Percentiles rank a stretch among this genome's conserved stretches.
These are phyloP conservation scores for Diaporthe vexans DNA, from an alignment of 2,329 filamentous ascomycete species.

Conservation along the genomic window DNA sequence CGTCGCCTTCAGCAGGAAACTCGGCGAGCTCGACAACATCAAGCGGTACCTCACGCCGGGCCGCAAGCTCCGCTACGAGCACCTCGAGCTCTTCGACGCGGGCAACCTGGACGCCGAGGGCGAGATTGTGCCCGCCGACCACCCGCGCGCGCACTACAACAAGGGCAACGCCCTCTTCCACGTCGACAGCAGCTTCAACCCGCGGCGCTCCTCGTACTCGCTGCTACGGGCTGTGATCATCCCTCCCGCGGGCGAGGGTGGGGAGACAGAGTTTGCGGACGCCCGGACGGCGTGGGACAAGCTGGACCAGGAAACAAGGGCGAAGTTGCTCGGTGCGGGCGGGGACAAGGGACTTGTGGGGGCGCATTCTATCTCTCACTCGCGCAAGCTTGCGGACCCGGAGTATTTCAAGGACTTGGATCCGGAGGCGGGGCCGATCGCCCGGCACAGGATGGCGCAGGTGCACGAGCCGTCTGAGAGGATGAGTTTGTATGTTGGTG, in stretches of 20 bases:
- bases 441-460: conserved; percentile 64
- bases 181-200: conserved; percentile 68
- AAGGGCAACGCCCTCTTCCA: conserved; percentile 67
- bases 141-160: conserved; percentile 56
- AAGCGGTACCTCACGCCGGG: conserved; percentile 62
- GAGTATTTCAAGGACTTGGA: conserved; percentile 62
- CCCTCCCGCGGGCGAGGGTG: conserved; percentile 62
- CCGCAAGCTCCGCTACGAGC: conserved; percentile 60
- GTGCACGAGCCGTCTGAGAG: conserved; percentile 64
- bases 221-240: conserved; percentile 64
- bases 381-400: conserved; percentile 64
- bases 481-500: conserved; percentile 67
- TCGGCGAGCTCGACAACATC: conserved; percentile 70
- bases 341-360: conserved; percentile 56
- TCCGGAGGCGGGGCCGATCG: conserved; percentile 54
- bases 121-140: conserved; percentile 56
- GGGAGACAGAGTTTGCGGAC: conserved; percentile 68
- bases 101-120: conserved; percentile 67
- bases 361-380: conserved; percentile 66
- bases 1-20: conserved; percentile 61
- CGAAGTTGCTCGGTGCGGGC: conserved; percentile 50
- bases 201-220: conserved; percentile 65
- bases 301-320: conserved; percentile 53
- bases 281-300: conserved; percentile 64
- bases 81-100: conserved; percentile 69